Conservation (phyloP, 352 stramenopile species). For the Phytophthora capsici region DNA sequence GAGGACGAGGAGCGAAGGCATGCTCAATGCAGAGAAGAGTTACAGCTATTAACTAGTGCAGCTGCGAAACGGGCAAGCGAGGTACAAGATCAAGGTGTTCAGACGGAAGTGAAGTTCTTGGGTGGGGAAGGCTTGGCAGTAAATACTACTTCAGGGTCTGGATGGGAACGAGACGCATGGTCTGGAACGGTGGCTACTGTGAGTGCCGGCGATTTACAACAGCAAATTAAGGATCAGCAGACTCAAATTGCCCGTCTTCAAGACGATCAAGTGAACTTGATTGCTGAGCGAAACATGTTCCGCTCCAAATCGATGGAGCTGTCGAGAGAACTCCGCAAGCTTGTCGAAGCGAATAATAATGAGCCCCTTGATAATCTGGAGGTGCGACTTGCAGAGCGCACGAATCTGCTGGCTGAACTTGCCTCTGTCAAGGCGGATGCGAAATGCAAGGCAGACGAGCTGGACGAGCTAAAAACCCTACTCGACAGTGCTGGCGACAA, state of each 20-base stretch:
- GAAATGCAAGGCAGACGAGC: constrained; percentile 59
- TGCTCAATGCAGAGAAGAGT: constrained; percentile 48
- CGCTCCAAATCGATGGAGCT: constrained; percentile 56
- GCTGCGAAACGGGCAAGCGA: constrained; percentile 20
- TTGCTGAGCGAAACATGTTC: constrained; percentile 72
- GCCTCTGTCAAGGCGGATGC: constrained; percentile 57
- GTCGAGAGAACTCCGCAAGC: constrained; percentile 61
- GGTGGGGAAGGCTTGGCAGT: constrained; percentile 10
- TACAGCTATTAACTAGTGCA: constrained; percentile 33
- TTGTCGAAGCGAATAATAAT: constrained; percentile 62
- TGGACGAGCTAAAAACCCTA: constrained; percentile 65
- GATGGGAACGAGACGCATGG: constrained; percentile 29
- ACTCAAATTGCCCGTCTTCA: constrained; percentile 36
- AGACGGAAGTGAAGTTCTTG: constrained; percentile 56
- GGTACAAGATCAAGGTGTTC: constrained; percentile 40
- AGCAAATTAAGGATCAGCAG: constrained; percentile 43
- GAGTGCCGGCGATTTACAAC: constrained; percentile 51
- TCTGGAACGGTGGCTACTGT: constrained; percentile 43
- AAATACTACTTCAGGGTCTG: constrained; percentile 13
- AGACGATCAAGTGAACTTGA: constrained; percentile 41
- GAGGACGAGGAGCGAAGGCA: constrained; percentile 59
- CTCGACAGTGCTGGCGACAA: constrained; percentile 70
- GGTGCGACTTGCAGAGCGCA: constrained; percentile 64
- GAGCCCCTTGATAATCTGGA: constrained; percentile 61
- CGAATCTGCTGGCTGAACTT: constrained; percentile 59